Evolutionary conservation across 2,329 filamentous ascomycete genomes (phyloP).

Genomic region (Trichophyton verrucosum): DNA sequence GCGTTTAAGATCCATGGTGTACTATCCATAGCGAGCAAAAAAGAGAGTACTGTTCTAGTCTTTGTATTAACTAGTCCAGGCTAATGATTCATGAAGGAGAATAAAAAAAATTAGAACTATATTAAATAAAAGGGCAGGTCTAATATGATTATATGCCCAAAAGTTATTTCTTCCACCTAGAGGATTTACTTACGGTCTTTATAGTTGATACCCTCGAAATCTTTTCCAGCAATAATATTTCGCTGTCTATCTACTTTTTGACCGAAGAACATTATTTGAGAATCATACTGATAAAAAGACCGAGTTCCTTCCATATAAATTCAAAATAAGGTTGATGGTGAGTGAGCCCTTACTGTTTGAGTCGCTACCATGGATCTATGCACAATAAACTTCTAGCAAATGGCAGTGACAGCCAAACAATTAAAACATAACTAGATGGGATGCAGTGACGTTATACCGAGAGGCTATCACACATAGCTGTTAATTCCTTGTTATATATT

Average conservation of each 20-base stretch:
- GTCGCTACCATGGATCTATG: background rate
- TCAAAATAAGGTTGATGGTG: background rate
- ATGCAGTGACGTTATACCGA: background rate
- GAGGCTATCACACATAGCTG: background rate
- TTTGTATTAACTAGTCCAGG: background rate
- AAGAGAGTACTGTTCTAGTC: background rate
- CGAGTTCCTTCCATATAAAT: background rate
- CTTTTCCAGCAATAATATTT: background rate
- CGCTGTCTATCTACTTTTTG: background rate
- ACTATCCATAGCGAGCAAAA: background rate
- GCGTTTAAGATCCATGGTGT: constrained; percentile 43
- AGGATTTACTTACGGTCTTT: no score
- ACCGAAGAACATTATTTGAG: background rate
- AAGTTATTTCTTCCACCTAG: no score
- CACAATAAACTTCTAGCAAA: background rate
- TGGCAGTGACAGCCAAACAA: background rate
- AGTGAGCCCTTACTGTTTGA: background rate
- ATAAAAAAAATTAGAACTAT: background rate
- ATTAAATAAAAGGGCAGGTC: background rate
- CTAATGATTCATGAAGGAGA: background rate
- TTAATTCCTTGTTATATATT: background rate
- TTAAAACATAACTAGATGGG: background rate
- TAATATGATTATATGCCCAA: background rate
- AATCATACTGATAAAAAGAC: background rate
- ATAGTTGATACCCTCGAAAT: background rate